These are phyloP conservation scores for Tylopilus felleus DNA, from an alignment of 768 basidiomycete genomes.

Conservation along the genomic window DNA sequence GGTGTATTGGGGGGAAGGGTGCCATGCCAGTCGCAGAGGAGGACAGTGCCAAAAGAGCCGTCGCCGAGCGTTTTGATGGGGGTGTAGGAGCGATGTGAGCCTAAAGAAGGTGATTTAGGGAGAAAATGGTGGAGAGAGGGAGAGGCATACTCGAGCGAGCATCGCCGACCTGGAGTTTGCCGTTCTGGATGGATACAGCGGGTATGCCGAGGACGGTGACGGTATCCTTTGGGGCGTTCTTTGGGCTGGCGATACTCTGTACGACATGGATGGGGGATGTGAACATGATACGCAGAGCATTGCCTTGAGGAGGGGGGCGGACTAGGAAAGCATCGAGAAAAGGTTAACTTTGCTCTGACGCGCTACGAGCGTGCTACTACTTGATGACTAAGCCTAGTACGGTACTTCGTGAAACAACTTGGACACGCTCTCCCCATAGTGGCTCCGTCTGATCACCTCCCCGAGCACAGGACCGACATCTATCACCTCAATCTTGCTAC, in stretches of 20 bases:
- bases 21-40: constrained; percentile 99
- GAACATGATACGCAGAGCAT: constrained; percentile 36
- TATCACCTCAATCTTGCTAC: constrained; percentile 85
- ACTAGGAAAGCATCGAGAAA: constrained; percentile 21
- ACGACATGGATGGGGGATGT: constrained; percentile 29
- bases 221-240: constrained; percentile 46
- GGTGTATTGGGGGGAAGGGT: constrained; percentile 88
- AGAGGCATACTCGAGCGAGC: constrained; percentile 62
- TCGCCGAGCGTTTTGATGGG: constrained; percentile 96
- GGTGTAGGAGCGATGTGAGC: constrained; percentile 84
- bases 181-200: constrained; percentile 68
- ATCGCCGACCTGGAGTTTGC: constrained; percentile 69
- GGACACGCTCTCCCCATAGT: constrained; percentile 94
- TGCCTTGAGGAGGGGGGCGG: constrained; percentile 20
- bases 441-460: constrained; percentile 92
- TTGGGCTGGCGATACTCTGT: constrained; percentile 19
- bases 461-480: constrained; percentile 94
- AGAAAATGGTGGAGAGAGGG: constrained; percentile 1
- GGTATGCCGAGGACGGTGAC: constrained; percentile 71
- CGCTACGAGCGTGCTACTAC: neutral
- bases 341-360: neutral
- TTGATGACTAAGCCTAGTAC: constrained; percentile 47
- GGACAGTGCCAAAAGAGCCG: constrained; percentile 97
- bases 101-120: constrained; percentile 38
- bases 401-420: constrained; percentile 89